Evolutionary conservation across 75 land plant species (phyloP), one percentile per base, ranked within the genome.

Genomic region (Pinus albicaulis): DNA sequence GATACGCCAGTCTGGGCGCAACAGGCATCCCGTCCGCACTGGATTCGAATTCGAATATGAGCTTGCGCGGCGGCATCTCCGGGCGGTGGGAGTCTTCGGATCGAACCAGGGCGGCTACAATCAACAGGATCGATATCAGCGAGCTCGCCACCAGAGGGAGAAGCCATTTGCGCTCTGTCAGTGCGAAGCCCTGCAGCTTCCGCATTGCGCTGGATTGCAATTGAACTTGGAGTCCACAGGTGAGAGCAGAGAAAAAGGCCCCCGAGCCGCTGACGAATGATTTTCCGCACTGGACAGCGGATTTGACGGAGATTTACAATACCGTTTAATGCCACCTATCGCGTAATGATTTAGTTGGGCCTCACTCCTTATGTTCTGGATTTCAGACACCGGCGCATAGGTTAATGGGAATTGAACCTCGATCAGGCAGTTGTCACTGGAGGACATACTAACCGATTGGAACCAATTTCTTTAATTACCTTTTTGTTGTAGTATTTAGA

Each of bases 1-100:
- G 56, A 82, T 92, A 93, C 20, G 94, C 94, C 56, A 93, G 55
- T 60, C 90, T 82, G 24, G 98, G 98, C 2, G 93, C 88, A 3
- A 15, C 48, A 3, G 71, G 71, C 71, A 68, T 36, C n/a, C 25
- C 53, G 48, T 68, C 71, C 71, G 11, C 41, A 38, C 71, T 41
- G 52, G 71, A 41, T 41, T 41, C 25, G 13, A 41, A 38, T 10
- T 19, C 12, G 23, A 36, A n/a, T 48, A 10, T 48, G 53, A 10
- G 53, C 53, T 68, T 68, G 23, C 23, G 24, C 52, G 52, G 53
- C 52, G 14, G 23, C 48, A n/a, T n/a, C 13, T 20, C n/a, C 2
- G 53, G n/a, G 23, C 48, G 44, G 34, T 5, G 38, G 11, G 71
- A 41, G 11, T 41, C 23, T 11, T 52, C 13, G 24, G 71, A 68